Percentiles rank a stretch among this genome's conserved stretches.
phyloP scores from a whole-genome alignment of 2,329 filamentous ascomycete genomes.

The Calonectria crousiana region DNA sequence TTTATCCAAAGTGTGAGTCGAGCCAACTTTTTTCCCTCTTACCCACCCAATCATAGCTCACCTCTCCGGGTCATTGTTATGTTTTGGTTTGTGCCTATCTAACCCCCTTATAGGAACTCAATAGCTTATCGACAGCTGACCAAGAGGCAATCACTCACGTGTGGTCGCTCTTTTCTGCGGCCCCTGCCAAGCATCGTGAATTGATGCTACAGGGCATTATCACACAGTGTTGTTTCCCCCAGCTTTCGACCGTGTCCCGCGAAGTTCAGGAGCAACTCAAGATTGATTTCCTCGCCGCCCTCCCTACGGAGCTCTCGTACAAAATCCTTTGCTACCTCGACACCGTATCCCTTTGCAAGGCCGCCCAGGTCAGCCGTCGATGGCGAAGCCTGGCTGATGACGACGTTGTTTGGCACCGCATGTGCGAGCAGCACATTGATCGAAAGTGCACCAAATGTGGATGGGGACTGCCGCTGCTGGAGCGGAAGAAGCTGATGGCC shows the following conservation, averaged over 20 bases:
- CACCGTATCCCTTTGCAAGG: slow-evolving; percentile 94
- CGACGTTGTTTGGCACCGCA: slow-evolving; percentile 95
- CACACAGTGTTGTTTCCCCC: slow-evolving; percentile 96
- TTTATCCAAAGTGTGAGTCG: slow-evolving; percentile 83
- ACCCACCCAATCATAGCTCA: background rate
- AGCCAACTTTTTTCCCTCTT: background rate
- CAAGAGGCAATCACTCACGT: slow-evolving; percentile 97
- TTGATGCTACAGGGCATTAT: slow-evolving; percentile 97
- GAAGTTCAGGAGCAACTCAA: slow-evolving; percentile 95
- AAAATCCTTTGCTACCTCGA: slow-evolving; percentile 95
- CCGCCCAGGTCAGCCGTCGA: slow-evolving; percentile 89
- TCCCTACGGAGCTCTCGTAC: slow-evolving; percentile 91
- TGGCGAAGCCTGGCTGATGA: slow-evolving; percentile 96
- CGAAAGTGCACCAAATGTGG: slow-evolving; percentile 95
- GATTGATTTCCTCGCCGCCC: slow-evolving; percentile 92
- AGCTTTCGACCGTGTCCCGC: slow-evolving; percentile 91
- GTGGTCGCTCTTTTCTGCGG: slow-evolving; percentile 97
- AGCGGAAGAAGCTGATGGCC: slow-evolving; percentile 87
- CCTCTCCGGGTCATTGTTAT: background rate
- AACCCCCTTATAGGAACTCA: slow-evolving; percentile 73
- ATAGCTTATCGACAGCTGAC: slow-evolving; percentile 83
- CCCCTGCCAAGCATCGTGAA: slow-evolving; percentile 92
- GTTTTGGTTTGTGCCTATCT: slow-evolving; percentile 13
- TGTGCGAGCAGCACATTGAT: slow-evolving; percentile 98
- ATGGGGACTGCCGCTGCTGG: slow-evolving; percentile 91